Evolutionary conservation across 371 early-diverging fungal species (phyloP).

Genomic region (Paraphysoderma sedebokerense): DNA sequence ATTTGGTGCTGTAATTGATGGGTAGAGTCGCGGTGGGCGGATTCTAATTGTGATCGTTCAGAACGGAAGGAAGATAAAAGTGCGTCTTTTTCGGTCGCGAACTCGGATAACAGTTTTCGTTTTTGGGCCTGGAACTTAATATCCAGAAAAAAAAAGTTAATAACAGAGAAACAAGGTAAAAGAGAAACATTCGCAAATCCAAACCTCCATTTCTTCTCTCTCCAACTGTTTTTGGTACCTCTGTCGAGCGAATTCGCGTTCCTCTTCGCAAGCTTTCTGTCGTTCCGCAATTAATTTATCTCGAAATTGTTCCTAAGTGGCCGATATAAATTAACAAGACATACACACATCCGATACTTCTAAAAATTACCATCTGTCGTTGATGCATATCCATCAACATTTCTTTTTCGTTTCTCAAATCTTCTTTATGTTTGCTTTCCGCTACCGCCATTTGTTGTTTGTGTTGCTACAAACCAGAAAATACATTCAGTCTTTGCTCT

Average conservation of each 20-base stretch:
- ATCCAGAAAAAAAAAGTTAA: no score
- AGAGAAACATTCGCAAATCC: no score
- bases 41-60: constrained; percentile 8
- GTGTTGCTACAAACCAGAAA: no score
- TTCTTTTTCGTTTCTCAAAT: constrained; percentile 8
- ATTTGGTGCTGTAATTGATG: constrained; percentile 9
- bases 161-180: no score
- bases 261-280: constrained; percentile 26
- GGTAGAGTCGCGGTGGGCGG: constrained; percentile 8
- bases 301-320: no score
- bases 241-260: constrained; percentile 27
- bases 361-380: constrained; percentile 5
- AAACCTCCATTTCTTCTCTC: constrained; percentile 34
- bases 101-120: constrained; percentile 19
- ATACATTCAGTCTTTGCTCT: no score
- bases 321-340: no score
- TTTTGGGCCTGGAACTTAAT: constrained; percentile 27
- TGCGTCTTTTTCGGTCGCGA: constrained; percentile 15
- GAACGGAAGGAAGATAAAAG: constrained; percentile 9
- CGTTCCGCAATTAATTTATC: constrained; percentile 18
- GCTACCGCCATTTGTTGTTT: constrained; percentile 16
- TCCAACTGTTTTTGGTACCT: constrained; percentile 27
- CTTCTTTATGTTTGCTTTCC: constrained; percentile 18
- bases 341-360: no score
- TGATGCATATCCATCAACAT: neutral